These are phyloP conservation scores for Solanum acaule DNA, from an alignment of 257 asterid species.

Conservation along the genomic window DNA sequence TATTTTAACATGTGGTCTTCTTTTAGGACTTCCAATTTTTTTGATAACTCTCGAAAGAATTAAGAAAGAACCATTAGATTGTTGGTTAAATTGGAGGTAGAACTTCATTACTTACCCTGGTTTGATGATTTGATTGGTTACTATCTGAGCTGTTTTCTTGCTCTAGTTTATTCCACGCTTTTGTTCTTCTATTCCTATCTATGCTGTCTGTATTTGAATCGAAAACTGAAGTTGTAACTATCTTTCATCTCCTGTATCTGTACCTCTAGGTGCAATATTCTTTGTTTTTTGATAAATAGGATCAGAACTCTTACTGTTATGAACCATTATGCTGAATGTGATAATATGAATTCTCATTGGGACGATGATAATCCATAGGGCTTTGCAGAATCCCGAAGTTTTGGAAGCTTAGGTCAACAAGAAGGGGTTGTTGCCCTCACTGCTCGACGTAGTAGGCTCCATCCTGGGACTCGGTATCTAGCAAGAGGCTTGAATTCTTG, in stretches of 20 bases:
- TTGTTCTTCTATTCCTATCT: background rate
- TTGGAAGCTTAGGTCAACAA: slow-evolving; percentile 93
- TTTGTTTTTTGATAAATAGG: background rate
- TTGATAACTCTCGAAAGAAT: background rate
- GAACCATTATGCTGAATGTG: background rate
- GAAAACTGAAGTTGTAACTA: background rate
- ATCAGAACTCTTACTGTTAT: background rate
- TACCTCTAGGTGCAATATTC: background rate
- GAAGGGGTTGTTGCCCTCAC: slow-evolving; percentile 93
- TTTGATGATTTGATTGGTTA: background rate
- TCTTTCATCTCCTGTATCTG: background rate
- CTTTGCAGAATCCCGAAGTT: slow-evolving; percentile 75
- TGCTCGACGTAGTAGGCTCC: slow-evolving; percentile 97
- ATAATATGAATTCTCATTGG: slow-evolving; percentile 16
- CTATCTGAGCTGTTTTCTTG: background rate
- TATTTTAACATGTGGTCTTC: background rate
- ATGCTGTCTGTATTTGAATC: background rate
- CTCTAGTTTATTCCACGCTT: background rate
- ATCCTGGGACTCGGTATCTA: slow-evolving; percentile 97
- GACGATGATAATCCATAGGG: slow-evolving; percentile 57
- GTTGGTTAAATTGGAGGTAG: background rate
- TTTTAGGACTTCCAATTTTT: background rate
- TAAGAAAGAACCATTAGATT: background rate
- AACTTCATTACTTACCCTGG: background rate
- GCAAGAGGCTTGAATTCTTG: slow-evolving; percentile 97